Evolutionary conservation across 495 filamentous ascomycete species (phyloP).

Genomic region (Daldinia caldariorum): DNA sequence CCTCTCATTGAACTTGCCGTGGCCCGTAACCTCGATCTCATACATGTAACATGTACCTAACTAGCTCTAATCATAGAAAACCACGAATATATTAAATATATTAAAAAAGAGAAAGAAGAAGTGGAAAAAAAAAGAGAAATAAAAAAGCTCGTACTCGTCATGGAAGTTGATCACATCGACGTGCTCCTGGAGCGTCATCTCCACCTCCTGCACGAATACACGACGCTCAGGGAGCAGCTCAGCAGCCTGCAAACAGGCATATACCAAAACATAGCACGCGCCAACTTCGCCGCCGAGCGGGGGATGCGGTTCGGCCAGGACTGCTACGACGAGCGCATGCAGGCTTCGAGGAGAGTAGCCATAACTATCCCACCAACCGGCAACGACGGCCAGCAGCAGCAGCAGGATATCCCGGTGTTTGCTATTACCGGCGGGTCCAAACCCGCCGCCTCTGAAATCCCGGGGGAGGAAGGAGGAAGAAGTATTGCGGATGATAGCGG

Average conservation of each 20-base stretch:
- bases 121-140: not conserved
- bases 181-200: slow-evolving; percentile 75
- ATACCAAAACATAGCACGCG: slow-evolving; percentile 68
- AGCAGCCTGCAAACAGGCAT: slow-evolving; percentile 63
- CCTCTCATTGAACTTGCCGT: slow-evolving; percentile 5
- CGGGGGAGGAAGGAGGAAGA: not conserved
- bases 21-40: not conserved
- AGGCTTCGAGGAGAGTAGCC: slow-evolving; percentile 59
- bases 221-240: slow-evolving; percentile 65
- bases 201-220: slow-evolving; percentile 74
- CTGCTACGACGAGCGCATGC: slow-evolving; percentile 78
- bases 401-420: slow-evolving; percentile 29
- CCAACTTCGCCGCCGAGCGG: slow-evolving; percentile 73
- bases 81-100: not conserved
- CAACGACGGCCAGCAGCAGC: slow-evolving; percentile 19
- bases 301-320: slow-evolving; percentile 72
- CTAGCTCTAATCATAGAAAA: not conserved
- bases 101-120: not conserved
- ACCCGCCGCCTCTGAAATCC: not conserved
- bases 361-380: slow-evolving; percentile 16
- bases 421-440: slow-evolving; percentile 7
- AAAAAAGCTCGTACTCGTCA: not conserved
- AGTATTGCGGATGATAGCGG: not conserved
- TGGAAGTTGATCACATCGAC: slow-evolving; percentile 64
- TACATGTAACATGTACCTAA: no score